Evolutionary conservation across 352 stramenopile genomes (phyloP).

Genomic region (Phytophthora megakarya): DNA sequence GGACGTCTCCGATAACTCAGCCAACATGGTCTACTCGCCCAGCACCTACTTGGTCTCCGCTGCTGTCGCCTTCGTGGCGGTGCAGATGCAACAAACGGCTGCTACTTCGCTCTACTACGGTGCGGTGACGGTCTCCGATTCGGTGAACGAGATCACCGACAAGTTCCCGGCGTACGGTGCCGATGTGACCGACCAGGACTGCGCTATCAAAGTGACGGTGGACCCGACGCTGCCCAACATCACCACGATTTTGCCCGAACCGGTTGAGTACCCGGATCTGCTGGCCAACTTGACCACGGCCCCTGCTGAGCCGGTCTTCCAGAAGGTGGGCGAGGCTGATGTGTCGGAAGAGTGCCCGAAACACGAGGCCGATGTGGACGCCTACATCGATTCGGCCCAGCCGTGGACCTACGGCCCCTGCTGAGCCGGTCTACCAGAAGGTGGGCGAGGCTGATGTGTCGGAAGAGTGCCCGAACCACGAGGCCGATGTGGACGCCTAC

Average conservation of each 20-base stretch:
- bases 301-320: conserved; percentile 7
- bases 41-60: conserved; percentile 27
- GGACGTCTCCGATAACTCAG: conserved; percentile 8
- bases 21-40: conserved; percentile 31
- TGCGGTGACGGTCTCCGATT: conserved; percentile 12
- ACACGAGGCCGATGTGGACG: conserved; percentile 12
- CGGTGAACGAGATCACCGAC: conserved; percentile 15
- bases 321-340: conserved; percentile 21
- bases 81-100: conserved; percentile 23
- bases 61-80: conserved; percentile 15
- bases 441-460: conserved; percentile 18
- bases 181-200: conserved; percentile 26
- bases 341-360: conserved; percentile 17
- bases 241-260: conserved; percentile 28
- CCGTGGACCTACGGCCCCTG: conserved; percentile 15
- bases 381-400: too few relatives aligned
- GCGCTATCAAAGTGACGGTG: conserved; percentile 21
- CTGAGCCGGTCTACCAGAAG: conserved; percentile 13
- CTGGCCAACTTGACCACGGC: conserved; percentile 29
- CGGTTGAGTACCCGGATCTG: conserved; percentile 24
- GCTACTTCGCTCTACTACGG: conserved; percentile 29
- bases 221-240: conserved; percentile 28
- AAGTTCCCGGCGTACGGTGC: conserved; percentile 22
- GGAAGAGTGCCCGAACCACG: conserved; percentile 11
- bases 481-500: conserved; percentile 21